Evolutionary conservation across 225 moss, liverwort and hornwort genomes (phyloP).

Genomic region (Asterella californica): DNA sequence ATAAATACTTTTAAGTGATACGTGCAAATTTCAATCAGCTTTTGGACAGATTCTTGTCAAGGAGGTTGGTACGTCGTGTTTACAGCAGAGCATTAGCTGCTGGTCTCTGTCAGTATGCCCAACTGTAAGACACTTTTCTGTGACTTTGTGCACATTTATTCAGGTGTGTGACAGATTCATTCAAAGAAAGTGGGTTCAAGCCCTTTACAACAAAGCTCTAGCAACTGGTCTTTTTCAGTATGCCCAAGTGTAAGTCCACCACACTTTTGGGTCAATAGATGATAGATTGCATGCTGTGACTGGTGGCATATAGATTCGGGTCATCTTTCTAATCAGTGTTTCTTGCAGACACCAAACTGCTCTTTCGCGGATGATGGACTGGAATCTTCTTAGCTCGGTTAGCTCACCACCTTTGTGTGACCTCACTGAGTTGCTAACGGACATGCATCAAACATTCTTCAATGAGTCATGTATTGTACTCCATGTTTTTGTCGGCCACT

Average conservation of each 20-base stretch:
- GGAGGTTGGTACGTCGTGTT: constrained; percentile 52
- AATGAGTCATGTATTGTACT: background rate
- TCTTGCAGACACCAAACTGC: constrained; percentile 62
- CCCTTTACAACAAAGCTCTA: constrained; percentile 65
- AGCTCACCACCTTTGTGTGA: background rate
- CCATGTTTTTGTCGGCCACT: background rate
- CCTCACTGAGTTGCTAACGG: background rate
- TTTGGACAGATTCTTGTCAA: constrained; percentile 73
- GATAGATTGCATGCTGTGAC: background rate
- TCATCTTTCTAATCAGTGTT: background rate
- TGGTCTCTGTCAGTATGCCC: constrained; percentile 63
- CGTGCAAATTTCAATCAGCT: constrained; percentile 40
- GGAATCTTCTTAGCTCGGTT: constrained; percentile 66
- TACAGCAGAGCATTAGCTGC: constrained; percentile 56
- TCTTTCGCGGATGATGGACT: constrained; percentile 65
- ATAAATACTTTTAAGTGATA: background rate
- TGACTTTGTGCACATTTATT: constrained; percentile 12
- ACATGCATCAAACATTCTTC: background rate
- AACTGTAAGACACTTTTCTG: constrained; percentile 41
- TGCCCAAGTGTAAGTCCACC: constrained; percentile 59
- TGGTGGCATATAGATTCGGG: too few relatives aligned
- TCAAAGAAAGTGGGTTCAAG: constrained; percentile 58
- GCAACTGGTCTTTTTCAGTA: constrained; percentile 63
- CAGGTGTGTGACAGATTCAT: constrained; percentile 92
- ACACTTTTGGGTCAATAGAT: background rate